These are phyloP conservation scores for Scheffersomyces segobiensis DNA, from an alignment of 1,139 yeast species.

Conservation along the genomic window DNA sequence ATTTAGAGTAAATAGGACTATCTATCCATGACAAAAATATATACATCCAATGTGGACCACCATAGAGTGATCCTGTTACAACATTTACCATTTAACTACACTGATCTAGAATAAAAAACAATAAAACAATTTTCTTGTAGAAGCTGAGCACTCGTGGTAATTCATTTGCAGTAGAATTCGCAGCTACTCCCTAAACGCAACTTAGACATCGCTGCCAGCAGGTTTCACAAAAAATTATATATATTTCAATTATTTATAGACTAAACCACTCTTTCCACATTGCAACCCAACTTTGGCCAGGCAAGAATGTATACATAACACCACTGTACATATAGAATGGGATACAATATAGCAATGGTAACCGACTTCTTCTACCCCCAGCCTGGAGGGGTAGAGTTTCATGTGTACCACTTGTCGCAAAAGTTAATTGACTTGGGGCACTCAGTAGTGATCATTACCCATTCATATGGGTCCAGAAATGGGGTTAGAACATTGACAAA, in stretches of 20 bases:
- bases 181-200: too few species aligned
- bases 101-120: too few species aligned
- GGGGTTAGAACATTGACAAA: slow-evolving; percentile 84
- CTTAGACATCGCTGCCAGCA: too few species aligned
- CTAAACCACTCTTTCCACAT: neutral
- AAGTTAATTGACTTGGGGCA: slow-evolving; percentile 84
- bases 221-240: too few species aligned
- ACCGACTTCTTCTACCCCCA: slow-evolving; percentile 98
- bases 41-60: neutral
- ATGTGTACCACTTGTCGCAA: slow-evolving; percentile 80
- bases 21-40: neutral
- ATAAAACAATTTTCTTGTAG: too few species aligned
- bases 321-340: slow-evolving; percentile 6
- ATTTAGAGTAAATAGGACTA: neutral
- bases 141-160: too few species aligned
- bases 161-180: too few species aligned
- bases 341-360: slow-evolving; percentile 68
- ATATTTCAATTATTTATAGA: neutral
- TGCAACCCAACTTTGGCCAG: neutral
- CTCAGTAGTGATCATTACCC: slow-evolving; percentile 87
- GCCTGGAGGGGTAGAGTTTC: slow-evolving; percentile 97
- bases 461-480: slow-evolving; percentile 76
- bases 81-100: neutral
- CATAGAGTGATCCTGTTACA: neutral
- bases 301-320: neutral